Conservation (phyloP, 805 yeast species). For the Ogataea sp. region DNA sequence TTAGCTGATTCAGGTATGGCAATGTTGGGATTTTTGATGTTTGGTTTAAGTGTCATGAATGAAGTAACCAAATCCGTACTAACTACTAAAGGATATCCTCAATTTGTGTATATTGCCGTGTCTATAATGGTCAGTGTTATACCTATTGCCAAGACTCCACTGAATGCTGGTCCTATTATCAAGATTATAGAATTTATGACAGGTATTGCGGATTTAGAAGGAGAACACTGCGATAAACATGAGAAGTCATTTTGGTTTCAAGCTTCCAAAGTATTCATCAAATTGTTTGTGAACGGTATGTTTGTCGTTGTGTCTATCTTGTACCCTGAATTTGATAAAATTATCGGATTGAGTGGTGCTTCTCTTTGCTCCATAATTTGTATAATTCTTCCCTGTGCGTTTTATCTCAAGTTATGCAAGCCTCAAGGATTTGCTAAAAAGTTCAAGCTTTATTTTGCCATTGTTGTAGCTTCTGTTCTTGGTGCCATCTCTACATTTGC, state of each 20-base stretch:
- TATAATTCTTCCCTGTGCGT: constrained; percentile 68
- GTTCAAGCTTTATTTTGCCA: constrained; percentile 31
- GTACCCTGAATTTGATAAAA: constrained; percentile 77
- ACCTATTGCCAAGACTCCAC: constrained; percentile 82
- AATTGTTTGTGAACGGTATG: constrained; percentile 47
- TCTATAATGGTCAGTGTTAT: constrained; percentile 68
- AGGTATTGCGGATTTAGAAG: constrained; percentile 17
- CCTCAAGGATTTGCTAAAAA: constrained; percentile 38
- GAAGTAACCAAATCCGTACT: constrained; percentile 74
- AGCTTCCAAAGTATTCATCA: constrained; percentile 19
- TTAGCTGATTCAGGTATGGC: constrained; percentile 56
- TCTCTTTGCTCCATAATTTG: constrained; percentile 77
- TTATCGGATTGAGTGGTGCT: constrained; percentile 80
- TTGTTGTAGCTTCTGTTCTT: constrained; percentile 37
- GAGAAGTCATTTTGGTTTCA: constrained; percentile 4
- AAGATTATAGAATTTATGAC: constrained; percentile 54
- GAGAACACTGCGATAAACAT: constrained; percentile 11
- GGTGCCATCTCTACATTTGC: constrained; percentile 61
- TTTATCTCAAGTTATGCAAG: constrained; percentile 58
- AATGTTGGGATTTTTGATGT: constrained; percentile 67
- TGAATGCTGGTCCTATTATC: constrained; percentile 79
- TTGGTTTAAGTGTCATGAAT: constrained; percentile 59
- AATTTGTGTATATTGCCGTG: constrained; percentile 44
- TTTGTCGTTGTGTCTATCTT: constrained; percentile 61
- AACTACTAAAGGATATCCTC: constrained; percentile 60